A percentile compares a stretch with the other conserved stretches of the same genome.
phyloP scores from a whole-genome alignment of 2,329 filamentous ascomycete species.

The Cladophialophora bantiana region DNA sequence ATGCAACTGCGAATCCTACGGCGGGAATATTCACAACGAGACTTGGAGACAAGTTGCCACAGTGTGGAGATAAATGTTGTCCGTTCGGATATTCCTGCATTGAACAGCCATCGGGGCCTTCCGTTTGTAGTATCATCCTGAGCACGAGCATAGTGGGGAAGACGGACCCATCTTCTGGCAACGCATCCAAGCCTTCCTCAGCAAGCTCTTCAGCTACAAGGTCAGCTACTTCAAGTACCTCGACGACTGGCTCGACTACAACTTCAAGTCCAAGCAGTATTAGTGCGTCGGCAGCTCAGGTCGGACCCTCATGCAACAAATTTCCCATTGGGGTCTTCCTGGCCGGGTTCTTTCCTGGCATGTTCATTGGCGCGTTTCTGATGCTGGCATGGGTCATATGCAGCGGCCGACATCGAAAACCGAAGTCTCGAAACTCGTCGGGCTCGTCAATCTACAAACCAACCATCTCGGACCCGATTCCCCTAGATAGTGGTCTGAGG shows the following conservation, averaged over 20 bases:
- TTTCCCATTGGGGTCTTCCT: slow-evolving; percentile 52
- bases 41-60: slow-evolving; percentile 49
- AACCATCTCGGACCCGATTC: slow-evolving; percentile 39
- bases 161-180: slow-evolving; percentile 34
- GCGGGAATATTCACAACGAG: slow-evolving; percentile 52
- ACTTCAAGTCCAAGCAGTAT: slow-evolving; percentile 34
- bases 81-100: slow-evolving; percentile 57
- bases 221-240: slow-evolving; percentile 33
- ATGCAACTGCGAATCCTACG: slow-evolving; percentile 48
- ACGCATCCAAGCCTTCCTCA: slow-evolving; percentile 30
- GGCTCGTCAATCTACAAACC: slow-evolving; percentile 37
- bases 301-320: slow-evolving; percentile 44
- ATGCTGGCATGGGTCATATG: slow-evolving; percentile 59
- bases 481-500: slow-evolving; percentile 44
- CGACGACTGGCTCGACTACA: slow-evolving; percentile 29
- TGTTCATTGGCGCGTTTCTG: slow-evolving; percentile 57
- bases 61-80: slow-evolving; percentile 53
- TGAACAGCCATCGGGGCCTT: slow-evolving; percentile 7
- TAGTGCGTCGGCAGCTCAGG: slow-evolving; percentile 37
- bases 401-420: slow-evolving; percentile 44
- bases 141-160: slow-evolving; percentile 39
- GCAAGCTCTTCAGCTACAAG: slow-evolving; percentile 28
- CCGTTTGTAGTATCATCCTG: slow-evolving; percentile 32
- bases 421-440: slow-evolving; percentile 25
- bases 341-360: slow-evolving; percentile 56